Conservation (phyloP, 176 grass and related monocot genomes). For the Thalia dealbata region DNA sequence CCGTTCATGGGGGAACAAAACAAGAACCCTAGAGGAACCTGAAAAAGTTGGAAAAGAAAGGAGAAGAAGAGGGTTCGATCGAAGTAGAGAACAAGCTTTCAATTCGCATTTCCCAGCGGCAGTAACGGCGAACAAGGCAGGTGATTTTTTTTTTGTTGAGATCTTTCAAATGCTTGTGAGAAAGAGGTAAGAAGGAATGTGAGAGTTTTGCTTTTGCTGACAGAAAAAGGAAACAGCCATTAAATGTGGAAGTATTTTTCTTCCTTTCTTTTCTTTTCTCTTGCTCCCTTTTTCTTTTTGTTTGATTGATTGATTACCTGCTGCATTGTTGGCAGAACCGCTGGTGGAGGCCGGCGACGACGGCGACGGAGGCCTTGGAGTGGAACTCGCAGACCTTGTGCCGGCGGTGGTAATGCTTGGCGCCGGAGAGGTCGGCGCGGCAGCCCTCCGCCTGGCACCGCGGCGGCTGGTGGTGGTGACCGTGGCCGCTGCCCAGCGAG, state of each 20-base stretch:
- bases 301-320: constrained; percentile 26
- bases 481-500: constrained; percentile 26
- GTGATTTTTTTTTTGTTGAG: not conserved
- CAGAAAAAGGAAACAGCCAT: not conserved
- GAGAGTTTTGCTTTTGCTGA: not conserved
- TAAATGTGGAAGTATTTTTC: not conserved
- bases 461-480: constrained; percentile 38
- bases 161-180: not conserved
- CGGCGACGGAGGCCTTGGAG: constrained; percentile 75
- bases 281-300: not conserved
- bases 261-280: not conserved
- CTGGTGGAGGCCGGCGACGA: constrained; percentile 55
- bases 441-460: constrained; percentile 88
- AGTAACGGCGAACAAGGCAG: not conserved
- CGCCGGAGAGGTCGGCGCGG: constrained; percentile 67
- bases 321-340: constrained; percentile 98
- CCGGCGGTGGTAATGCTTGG: constrained; percentile 93
- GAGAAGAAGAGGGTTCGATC: constrained; percentile 1
- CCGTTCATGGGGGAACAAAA: too few relatives aligned
- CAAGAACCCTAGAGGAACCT: not conserved
- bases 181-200: not conserved
- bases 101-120: too few relatives aligned
- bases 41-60: not conserved
- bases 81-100: not conserved
- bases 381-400: constrained; percentile 98